Evolutionary conservation across 2,329 filamentous ascomycete species (phyloP), one percentile per base, ranked within the genome.

Genomic region (Aspergillus pseudoglaucus): DNA sequence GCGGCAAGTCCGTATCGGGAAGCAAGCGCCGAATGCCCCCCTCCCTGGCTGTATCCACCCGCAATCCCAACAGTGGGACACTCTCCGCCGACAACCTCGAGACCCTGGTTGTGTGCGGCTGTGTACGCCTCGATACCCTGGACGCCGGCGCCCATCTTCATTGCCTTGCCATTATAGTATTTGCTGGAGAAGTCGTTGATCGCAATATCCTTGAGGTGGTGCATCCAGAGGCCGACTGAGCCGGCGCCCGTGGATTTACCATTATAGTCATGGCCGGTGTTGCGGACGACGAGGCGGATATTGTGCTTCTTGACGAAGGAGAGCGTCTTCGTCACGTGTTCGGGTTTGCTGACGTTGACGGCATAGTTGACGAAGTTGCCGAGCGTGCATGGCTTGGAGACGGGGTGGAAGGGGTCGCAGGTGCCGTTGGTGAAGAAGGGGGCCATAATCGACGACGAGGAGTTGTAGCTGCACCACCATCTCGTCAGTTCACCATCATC

Each of bases 191-290:
- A 77, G n/a, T 59, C 46, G 10, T 48, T 37, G 40, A 63, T 52
- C 2, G 58, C 44, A 12, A 66, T 55, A 10, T 56, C 42, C 39
- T 67, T 67, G 12, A 67, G 53, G 40, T 66, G 45, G 38, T 66
- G 64, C 22, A 55, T 67, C 59, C 64, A 68, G 23, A 68, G 52
- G 2, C 48, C 57, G 25, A 69, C 51, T 2, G 56, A 71, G 1
- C 82, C 82, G 18, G 75, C 76, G n/a, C 83, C 84, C 0, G 81
- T 81, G 0, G 78, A 82, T 38, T 79, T 78, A 37, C 82, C 83
- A 32, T 75, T 44, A 15, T 57, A 50, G 47, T 72, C 67, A 44
- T 75, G 71, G 3, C 71, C 70, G 0, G 68, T 72, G 52, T 71
- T 72, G 4, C 65, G 59, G 12, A 72, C 56, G 2, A 80, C 66